A percentile compares a stretch with the other conserved stretches of the same genome.
Conservation (phyloP, 495 filamentous ascomycete species). For the Saxispiralis lemnorum region DNA sequence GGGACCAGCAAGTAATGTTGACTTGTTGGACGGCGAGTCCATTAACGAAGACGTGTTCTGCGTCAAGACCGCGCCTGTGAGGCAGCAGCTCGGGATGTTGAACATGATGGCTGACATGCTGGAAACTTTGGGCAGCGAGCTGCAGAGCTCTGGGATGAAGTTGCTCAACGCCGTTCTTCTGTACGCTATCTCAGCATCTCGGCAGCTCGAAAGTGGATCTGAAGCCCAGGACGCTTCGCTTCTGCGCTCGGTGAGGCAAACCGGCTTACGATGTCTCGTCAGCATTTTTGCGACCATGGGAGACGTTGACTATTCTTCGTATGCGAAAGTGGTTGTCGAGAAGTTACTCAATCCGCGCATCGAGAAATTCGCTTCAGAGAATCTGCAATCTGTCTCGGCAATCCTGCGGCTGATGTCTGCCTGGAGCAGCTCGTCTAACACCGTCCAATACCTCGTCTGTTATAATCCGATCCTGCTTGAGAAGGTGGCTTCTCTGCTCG, state of each 20-base stretch:
- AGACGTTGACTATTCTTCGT: neutral
- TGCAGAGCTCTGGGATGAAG: constrained; percentile 40
- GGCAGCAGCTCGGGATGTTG: constrained; percentile 73
- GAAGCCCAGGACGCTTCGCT: constrained; percentile 36
- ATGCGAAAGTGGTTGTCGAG: constrained; percentile 43
- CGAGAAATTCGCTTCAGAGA: constrained; percentile 67
- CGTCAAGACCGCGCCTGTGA: constrained; percentile 29
- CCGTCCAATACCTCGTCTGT: constrained; percentile 48
- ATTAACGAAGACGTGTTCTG: constrained; percentile 32
- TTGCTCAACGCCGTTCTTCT: constrained; percentile 61
- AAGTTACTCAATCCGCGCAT: constrained; percentile 61
- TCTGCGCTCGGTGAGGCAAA: constrained; percentile 51
- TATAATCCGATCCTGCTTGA: constrained; percentile 45
- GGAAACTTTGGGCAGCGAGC: constrained; percentile 54
- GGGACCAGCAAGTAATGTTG: constrained; percentile 43
- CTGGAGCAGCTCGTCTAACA: constrained; percentile 52
- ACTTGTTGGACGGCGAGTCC: constrained; percentile 34
- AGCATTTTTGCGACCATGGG: constrained; percentile 31
- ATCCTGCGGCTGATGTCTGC: constrained; percentile 61
- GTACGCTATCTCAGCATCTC: constrained; percentile 56
- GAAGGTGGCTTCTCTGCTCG: constrained; percentile 54
- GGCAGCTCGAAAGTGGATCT: constrained; percentile 21
- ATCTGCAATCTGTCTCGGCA: constrained; percentile 71
- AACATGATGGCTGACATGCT: constrained; percentile 85
- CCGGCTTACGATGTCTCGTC: constrained; percentile 60